Evolutionary conservation across 768 basidiomycete species (phyloP).

Genomic region (Lenzites betulinus): DNA sequence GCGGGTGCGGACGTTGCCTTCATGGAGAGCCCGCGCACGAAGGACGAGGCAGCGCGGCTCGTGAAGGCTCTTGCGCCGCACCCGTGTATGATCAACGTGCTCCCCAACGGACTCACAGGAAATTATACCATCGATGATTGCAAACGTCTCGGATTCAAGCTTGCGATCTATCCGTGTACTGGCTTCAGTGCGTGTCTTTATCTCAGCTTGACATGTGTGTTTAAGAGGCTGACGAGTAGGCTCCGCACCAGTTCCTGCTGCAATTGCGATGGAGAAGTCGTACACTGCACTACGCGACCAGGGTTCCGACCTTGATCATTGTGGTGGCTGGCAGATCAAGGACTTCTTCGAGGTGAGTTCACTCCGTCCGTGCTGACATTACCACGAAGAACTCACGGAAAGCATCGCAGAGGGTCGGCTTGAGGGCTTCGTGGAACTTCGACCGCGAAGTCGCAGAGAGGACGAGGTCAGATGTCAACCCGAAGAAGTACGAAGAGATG

Average conservation of each 20-base stretch:
- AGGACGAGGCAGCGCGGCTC: slow-evolving; percentile 28
- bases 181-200: slow-evolving; percentile 24
- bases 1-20: slow-evolving; percentile 32
- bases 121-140: slow-evolving; percentile 28
- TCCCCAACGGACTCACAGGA: slow-evolving; percentile 31
- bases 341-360: slow-evolving; percentile 30
- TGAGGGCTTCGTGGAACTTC: slow-evolving; percentile 26
- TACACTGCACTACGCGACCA: slow-evolving; percentile 26
- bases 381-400: not conserved
- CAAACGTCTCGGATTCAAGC: slow-evolving; percentile 30
- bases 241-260: slow-evolving; percentile 21
- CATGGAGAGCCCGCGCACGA: slow-evolving; percentile 32
- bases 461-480: slow-evolving; percentile 22
- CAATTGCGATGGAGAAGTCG: slow-evolving; percentile 29
- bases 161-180: slow-evolving; percentile 31
- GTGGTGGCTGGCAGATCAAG: slow-evolving; percentile 30
- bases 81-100: slow-evolving; percentile 33
- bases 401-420: slow-evolving; percentile 23
- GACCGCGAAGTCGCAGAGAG: slow-evolving; percentile 24
- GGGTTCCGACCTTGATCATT: slow-evolving; percentile 28
- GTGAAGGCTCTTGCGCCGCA: slow-evolving; percentile 29
- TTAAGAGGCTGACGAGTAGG: not conserved
- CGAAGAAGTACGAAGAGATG: slow-evolving; percentile 29
- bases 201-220: not conserved
- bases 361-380: not conserved